Evolutionary conservation across 768 basidiomycete genomes (phyloP), one percentile per base, ranked within the genome.

Genomic region (Cystofilobasidium macerans): DNA sequence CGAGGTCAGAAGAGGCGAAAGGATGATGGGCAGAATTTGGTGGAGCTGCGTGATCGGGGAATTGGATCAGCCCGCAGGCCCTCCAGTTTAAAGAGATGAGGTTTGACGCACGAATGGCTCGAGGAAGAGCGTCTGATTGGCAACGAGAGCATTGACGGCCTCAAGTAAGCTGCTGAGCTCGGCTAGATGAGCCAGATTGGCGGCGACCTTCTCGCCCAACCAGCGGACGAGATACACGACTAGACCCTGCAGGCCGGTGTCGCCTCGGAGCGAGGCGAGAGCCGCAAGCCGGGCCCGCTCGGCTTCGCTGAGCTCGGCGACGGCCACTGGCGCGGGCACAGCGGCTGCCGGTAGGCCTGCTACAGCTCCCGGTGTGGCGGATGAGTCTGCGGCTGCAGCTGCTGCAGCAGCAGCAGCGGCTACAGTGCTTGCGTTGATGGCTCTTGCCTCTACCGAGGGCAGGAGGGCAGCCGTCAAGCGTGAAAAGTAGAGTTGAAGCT

Each of bases 21-120:
- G 83, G 61, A 97, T 83, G 0, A 93, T 86, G 1, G 93, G 93
- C 0, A 98, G 82, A 20, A 98, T 81, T 86, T 98, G 94, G 72
- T 98, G 95, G 6, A 98, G 81, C 92, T 97, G n/a, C n/a, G n/a
- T n/a, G n/a, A n/a, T n/a, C 42, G 20, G 32, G 14, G 24, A 33
- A 13, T 9, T 12, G 47, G 28, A 33, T 36, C 5, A 20, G 45
- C 42, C 1, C 40, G 33, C 36, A 30, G n/a, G 18, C 14, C 13
- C 30, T 18, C 16, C 59, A 18, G 64, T 54, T 16, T 40, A n/a
- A 5, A 51, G 32, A 40, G 48, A 16, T n/a, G 13, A 28, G 33
- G n/a, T n/a, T n/a, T n/a, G n/a, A 81, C 89, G 73, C 72, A 95
- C 92, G 74, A 95, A 98, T 51, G 94, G 95, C 76, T 99, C 95